Conservation (phyloP, 345 rosid species). For the Eucalyptus curtisii region DNA sequence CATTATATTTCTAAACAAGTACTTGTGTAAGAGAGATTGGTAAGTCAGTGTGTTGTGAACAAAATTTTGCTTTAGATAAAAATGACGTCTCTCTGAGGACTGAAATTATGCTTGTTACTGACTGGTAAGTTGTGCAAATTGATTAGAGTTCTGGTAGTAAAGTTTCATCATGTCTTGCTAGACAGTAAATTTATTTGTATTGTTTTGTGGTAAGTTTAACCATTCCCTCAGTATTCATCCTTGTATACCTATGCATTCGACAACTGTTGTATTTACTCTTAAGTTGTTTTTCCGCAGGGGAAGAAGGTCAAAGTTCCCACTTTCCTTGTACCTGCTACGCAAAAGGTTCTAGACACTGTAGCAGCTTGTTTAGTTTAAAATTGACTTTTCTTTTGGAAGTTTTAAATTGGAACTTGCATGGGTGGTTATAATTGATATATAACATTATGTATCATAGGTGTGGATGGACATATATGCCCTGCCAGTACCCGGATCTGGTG, state of each 20-base stretch:
- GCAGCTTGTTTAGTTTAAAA: background rate
- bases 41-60: background rate
- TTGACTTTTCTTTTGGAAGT: background rate
- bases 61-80: background rate
- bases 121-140: background rate
- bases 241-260: background rate
- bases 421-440: background rate
- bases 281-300: slow-evolving; percentile 37
- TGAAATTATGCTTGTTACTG: background rate
- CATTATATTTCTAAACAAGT: background rate
- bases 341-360: slow-evolving; percentile 33
- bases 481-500: slow-evolving; percentile 93
- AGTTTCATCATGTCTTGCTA: background rate
- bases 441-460: slow-evolving; percentile 27
- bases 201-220: background rate
- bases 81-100: background rate
- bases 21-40: background rate
- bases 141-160: background rate
- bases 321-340: slow-evolving; percentile 95
- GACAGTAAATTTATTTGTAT: background rate
- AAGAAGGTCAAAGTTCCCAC: slow-evolving; percentile 91
- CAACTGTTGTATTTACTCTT: background rate
- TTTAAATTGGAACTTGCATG: background rate
- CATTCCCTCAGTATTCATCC: background rate
- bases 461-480: slow-evolving; percentile 88